phyloP scores from a whole-genome alignment of 2,329 filamentous ascomycete genomes.

The Fusarium sp. region DNA sequence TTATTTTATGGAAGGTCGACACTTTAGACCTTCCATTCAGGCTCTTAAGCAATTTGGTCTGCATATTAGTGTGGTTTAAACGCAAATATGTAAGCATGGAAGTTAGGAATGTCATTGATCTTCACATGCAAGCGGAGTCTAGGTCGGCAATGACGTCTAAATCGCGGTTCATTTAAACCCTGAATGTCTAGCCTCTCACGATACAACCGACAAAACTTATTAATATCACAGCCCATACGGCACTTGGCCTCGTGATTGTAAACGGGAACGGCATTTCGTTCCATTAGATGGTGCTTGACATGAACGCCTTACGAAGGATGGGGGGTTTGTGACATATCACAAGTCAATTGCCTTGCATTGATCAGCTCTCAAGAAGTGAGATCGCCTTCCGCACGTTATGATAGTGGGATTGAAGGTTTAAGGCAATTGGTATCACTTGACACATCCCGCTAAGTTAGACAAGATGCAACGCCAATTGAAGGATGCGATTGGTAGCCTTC shows the following conservation, averaged over 20 bases:
- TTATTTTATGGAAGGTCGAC: background rate
- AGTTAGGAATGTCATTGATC: background rate
- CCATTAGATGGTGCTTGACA: slow-evolving; percentile 9
- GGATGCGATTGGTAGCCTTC: slow-evolving; percentile 22
- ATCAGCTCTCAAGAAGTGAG: slow-evolving; percentile 12
- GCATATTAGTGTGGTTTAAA: background rate
- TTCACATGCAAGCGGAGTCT: slow-evolving; percentile 25
- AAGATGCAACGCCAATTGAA: slow-evolving; percentile 31
- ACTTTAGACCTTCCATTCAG: background rate
- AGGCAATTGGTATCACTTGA: slow-evolving; percentile 37
- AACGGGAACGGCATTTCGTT: background rate
- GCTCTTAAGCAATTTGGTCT: background rate
- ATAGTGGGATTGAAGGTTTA: slow-evolving; percentile 26
- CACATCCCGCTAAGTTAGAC: slow-evolving; percentile 6
- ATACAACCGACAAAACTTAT: slow-evolving; percentile 8
- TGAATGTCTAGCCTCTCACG: background rate
- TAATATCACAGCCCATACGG: background rate
- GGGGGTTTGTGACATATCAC: slow-evolving; percentile 31
- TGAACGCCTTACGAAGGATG: background rate
- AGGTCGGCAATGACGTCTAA: slow-evolving; percentile 3
- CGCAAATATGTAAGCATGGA: background rate
- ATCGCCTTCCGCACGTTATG: slow-evolving; percentile 29
- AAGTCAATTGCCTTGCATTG: slow-evolving; percentile 22
- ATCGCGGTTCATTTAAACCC: slow-evolving; percentile 3
- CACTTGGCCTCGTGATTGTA: slow-evolving; percentile 1